Conservation (phyloP, 2,329 filamentous ascomycete species). For the Didymella lethalis region DNA sequence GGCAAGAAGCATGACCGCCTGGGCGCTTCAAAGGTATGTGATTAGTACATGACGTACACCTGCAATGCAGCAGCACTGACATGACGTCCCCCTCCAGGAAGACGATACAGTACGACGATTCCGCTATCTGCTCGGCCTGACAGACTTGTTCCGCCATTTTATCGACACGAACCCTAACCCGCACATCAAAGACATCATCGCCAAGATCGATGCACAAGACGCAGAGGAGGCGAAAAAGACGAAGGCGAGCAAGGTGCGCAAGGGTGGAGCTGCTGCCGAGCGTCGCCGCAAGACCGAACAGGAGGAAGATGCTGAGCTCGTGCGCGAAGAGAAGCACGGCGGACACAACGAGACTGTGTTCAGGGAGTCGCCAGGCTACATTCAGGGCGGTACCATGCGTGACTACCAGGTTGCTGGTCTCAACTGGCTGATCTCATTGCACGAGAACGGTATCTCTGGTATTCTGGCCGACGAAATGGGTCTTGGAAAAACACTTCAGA, state of each 20-base stretch:
- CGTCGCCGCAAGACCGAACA: conserved; percentile 90
- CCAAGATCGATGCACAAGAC: conserved; percentile 93
- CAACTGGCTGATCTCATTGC: conserved; percentile 97
- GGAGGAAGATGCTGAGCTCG: conserved; percentile 91
- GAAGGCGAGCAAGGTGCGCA: conserved; percentile 78
- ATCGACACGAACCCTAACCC: conserved; percentile 98
- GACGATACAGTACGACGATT: conserved; percentile 95
- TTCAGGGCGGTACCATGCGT: conserved; percentile 85
- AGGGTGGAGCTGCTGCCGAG: conserved; percentile 82
- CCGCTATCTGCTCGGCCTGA: conserved; percentile 91
- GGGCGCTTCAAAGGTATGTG: conserved; percentile 85
- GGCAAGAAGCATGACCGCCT: conserved; percentile 93
- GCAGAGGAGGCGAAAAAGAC: conserved; percentile 71
- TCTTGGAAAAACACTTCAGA: conserved; percentile 95
- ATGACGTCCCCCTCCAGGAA: conserved; percentile 65
- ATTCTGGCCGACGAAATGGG: conserved; percentile 99
- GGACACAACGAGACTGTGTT: conserved; percentile 83
- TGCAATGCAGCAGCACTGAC: conserved; percentile 17
- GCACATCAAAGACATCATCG: conserved; percentile 91
- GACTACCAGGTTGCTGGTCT: conserved; percentile 96
- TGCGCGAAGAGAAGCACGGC: conserved; percentile 86
- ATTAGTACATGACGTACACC: conserved; percentile 6
- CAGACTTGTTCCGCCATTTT: conserved; percentile 97
- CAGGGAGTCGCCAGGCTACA: conserved; percentile 89
- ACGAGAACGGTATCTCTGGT: conserved; percentile 98